A percentile compares a stretch with the other conserved stretches of the same genome.
phyloP scores from a whole-genome alignment of 2,329 filamentous ascomycete genomes.

The Stenocarpella maydis region DNA sequence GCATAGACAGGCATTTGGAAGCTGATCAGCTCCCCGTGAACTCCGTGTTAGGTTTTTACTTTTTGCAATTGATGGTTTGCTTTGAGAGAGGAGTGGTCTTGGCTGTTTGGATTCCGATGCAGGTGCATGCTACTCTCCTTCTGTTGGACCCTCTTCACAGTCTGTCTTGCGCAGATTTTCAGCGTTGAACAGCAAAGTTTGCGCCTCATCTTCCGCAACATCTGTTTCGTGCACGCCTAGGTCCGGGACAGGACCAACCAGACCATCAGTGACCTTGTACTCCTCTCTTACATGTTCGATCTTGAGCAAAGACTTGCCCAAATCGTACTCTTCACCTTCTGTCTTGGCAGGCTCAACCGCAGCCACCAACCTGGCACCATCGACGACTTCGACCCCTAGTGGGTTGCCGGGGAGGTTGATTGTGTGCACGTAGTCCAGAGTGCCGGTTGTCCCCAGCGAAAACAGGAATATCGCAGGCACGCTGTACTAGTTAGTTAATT shows the following conservation, averaged over 20 bases:
- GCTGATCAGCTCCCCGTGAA: slow-evolving; percentile 25
- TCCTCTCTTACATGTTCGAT: slow-evolving; percentile 35
- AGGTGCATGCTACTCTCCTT: slow-evolving; percentile 29
- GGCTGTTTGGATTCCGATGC: slow-evolving; percentile 13
- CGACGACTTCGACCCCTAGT: slow-evolving; percentile 58
- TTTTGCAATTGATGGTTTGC: slow-evolving; percentile 24
- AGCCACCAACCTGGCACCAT: slow-evolving; percentile 45
- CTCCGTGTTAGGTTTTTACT: slow-evolving; percentile 13
- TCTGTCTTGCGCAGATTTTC: slow-evolving; percentile 58
- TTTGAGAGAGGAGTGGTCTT: slow-evolving; percentile 9
- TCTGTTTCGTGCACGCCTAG: slow-evolving; percentile 45
- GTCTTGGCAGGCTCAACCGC: slow-evolving; percentile 47
- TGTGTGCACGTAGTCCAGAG: slow-evolving; percentile 57
- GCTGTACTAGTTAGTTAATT: slow-evolving; percentile 45
- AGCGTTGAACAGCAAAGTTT: slow-evolving; percentile 54
- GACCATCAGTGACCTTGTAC: slow-evolving; percentile 19
- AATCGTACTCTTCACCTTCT: slow-evolving; percentile 36
- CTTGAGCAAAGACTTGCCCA: slow-evolving; percentile 27
- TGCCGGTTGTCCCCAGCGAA: slow-evolving; percentile 56
- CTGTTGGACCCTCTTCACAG: slow-evolving; percentile 41
- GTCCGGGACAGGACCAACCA: slow-evolving; percentile 36
- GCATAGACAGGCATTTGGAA: slow-evolving; percentile 35
- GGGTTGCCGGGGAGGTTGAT: slow-evolving; percentile 71
- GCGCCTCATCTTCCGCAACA: slow-evolving; percentile 49
- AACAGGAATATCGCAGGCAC: slow-evolving; percentile 73